phyloP scores from a whole-genome alignment of 1,139 yeast species.

The Pichia sp. region DNA sequence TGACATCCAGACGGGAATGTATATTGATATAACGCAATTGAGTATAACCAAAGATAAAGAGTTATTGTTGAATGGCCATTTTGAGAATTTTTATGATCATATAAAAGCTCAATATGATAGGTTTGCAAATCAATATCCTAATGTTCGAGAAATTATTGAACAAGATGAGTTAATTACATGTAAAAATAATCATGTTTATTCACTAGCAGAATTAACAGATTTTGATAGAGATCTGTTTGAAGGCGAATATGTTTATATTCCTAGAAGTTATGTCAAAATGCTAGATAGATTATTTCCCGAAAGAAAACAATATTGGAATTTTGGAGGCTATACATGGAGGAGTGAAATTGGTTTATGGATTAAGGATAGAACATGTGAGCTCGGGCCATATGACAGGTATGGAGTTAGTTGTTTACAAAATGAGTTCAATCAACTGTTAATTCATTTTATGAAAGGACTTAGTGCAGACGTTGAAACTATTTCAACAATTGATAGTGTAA shows the following conservation, averaged over 20 bases:
- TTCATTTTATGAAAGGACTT: too few species aligned
- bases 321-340: constrained; percentile 32
- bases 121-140: constrained; percentile 21
- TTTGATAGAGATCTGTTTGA: constrained; percentile 40
- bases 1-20: constrained; percentile 43
- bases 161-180: constrained; percentile 27
- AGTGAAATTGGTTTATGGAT: constrained; percentile 35
- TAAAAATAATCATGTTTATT: constrained; percentile 45
- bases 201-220: constrained; percentile 40
- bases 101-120: constrained; percentile 22
- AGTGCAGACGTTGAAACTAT: too few species aligned
- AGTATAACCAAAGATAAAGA: not conserved
- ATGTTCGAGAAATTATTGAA: constrained; percentile 28
- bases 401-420: too few species aligned
- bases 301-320: constrained; percentile 22
- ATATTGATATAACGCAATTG: not conserved
- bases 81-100: constrained; percentile 1
- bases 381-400: too few species aligned
- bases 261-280: constrained; percentile 31
- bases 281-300: constrained; percentile 40
- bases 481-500: too few species aligned
- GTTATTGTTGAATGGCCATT: not conserved
- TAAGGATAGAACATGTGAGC: too few species aligned
- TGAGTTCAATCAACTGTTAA: too few species aligned
- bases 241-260: constrained; percentile 43